Evolutionary conservation across 805 yeast species (phyloP).

Genomic region (Cyberlindnera maritima): DNA sequence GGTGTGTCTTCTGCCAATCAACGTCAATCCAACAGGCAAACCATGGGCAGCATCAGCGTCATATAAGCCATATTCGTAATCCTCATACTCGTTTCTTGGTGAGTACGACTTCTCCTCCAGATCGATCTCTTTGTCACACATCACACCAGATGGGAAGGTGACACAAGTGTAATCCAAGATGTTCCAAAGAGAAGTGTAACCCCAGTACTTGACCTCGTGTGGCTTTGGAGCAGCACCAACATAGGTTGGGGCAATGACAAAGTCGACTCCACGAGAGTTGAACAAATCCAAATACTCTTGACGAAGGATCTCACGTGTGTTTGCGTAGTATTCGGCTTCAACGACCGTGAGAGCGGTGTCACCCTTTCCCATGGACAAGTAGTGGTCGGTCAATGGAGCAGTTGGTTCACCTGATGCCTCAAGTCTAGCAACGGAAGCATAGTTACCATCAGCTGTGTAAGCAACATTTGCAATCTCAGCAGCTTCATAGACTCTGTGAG

Average conservation of each 20-base stretch:
- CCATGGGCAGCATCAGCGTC: slow-evolving; percentile 50
- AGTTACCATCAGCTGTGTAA: slow-evolving; percentile 69
- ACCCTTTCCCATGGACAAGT: slow-evolving; percentile 57
- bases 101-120: slow-evolving; percentile 34
- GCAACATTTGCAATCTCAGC: slow-evolving; percentile 53
- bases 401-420: slow-evolving; percentile 69
- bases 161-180: slow-evolving; percentile 69
- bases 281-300: slow-evolving; percentile 54
- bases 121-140: slow-evolving; percentile 43
- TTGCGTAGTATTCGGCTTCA: slow-evolving; percentile 55
- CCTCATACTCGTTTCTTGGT: slow-evolving; percentile 29
- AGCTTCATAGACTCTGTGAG: slow-evolving; percentile 56
- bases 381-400: slow-evolving; percentile 60
- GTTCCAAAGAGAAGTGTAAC: slow-evolving; percentile 75
- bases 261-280: slow-evolving; percentile 55
- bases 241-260: slow-evolving; percentile 65
- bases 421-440: slow-evolving; percentile 49
- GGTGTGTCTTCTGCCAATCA: slow-evolving; percentile 47
- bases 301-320: slow-evolving; percentile 55
- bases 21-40: slow-evolving; percentile 49
- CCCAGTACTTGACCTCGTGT: slow-evolving; percentile 67
- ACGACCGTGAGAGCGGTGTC: slow-evolving; percentile 41
- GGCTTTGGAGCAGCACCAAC: slow-evolving; percentile 71
- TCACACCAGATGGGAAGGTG: slow-evolving; percentile 48
- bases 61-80: slow-evolving; percentile 30